These are phyloP conservation scores for Nyssa sinensis DNA, from an alignment of 148 eudicot genomes.

Conservation along the genomic window DNA sequence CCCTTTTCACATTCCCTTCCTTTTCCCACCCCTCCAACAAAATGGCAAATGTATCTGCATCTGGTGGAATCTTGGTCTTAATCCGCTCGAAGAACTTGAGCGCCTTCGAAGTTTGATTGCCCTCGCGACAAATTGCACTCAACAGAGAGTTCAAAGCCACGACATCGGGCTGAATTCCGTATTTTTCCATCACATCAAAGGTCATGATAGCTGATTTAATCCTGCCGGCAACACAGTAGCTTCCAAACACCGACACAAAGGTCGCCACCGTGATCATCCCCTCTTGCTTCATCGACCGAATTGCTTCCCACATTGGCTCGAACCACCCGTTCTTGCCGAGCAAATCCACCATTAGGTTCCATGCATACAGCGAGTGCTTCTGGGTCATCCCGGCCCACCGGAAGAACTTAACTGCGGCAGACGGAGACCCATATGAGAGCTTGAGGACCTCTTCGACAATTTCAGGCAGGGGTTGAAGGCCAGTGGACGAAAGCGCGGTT, in stretches of 20 bases:
- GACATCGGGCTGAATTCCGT: slow-evolving; percentile 65
- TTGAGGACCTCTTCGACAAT: slow-evolving; percentile 69
- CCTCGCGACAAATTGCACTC: slow-evolving; percentile 65
- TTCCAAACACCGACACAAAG: slow-evolving; percentile 66
- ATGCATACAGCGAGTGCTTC: slow-evolving; percentile 51
- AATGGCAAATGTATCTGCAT: slow-evolving; percentile 70
- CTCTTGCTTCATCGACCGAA: slow-evolving; percentile 76
- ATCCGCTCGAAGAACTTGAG: slow-evolving; percentile 58
- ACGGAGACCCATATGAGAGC: slow-evolving; percentile 57
- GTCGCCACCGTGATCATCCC: slow-evolving; percentile 45
- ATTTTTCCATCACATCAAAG: slow-evolving; percentile 80
- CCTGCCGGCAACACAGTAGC: slow-evolving; percentile 60
- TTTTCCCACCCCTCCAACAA: slow-evolving; percentile 82
- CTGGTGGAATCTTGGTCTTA: slow-evolving; percentile 58
- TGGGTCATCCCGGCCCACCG: slow-evolving; percentile 55
- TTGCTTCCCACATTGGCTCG: slow-evolving; percentile 90
- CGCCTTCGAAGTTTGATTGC: slow-evolving; percentile 46
- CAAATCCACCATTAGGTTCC: slow-evolving; percentile 91
- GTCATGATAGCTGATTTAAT: slow-evolving; percentile 68
- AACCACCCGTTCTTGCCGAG: slow-evolving; percentile 72
- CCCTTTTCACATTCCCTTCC: slow-evolving; percentile 62
- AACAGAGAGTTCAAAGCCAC: slow-evolving; percentile 66
- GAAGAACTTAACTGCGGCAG: slow-evolving; percentile 61
- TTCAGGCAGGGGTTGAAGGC: slow-evolving; percentile 49
- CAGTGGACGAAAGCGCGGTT: slow-evolving; percentile 38